Evolutionary conservation across 805 yeast genomes (phyloP).

Genomic region (Hanseniaspora taiwanica): DNA sequence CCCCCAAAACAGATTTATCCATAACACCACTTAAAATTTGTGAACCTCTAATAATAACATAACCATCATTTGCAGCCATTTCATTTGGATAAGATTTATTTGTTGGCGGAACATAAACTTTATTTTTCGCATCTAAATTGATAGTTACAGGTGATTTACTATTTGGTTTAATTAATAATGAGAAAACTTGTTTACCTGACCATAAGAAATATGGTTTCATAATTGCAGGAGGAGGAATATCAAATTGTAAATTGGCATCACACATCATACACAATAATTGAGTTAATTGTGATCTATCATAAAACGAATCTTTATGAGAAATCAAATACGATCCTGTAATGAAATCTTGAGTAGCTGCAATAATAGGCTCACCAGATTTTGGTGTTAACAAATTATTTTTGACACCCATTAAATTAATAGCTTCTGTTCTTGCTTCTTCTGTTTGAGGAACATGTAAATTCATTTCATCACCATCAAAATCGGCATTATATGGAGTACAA

Average conservation of each 20-base stretch:
- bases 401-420: slow-evolving; percentile 97
- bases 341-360: slow-evolving; percentile 99
- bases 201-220: slow-evolving; percentile 80
- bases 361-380: slow-evolving; percentile 95
- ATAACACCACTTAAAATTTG: slow-evolving; percentile 82
- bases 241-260: slow-evolving; percentile 78
- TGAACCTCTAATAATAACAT: slow-evolving; percentile 79
- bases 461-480: slow-evolving; percentile 99
- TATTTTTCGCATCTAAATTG: slow-evolving; percentile 88
- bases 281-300: slow-evolving; percentile 70
- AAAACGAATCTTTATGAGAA: slow-evolving; percentile 87
- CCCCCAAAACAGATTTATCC: slow-evolving; percentile 95
- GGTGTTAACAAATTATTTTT: slow-evolving; percentile 91
- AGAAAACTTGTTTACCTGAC: slow-evolving; percentile 97
- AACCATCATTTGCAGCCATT: slow-evolving; percentile 97
- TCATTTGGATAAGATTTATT: slow-evolving; percentile 60
- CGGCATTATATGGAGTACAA: slow-evolving; percentile 98
- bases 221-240: slow-evolving; percentile 90
- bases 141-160: slow-evolving; percentile 62
- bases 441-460: slow-evolving; percentile 97
- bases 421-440: slow-evolving; percentile 97
- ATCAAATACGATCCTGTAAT: slow-evolving; percentile 91
- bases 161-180: slow-evolving; percentile 77
- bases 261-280: slow-evolving; percentile 91
- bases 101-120: slow-evolving; percentile 71